phyloP scores from a whole-genome alignment of 805 yeast genomes.

The Candida odintsovae region DNA sequence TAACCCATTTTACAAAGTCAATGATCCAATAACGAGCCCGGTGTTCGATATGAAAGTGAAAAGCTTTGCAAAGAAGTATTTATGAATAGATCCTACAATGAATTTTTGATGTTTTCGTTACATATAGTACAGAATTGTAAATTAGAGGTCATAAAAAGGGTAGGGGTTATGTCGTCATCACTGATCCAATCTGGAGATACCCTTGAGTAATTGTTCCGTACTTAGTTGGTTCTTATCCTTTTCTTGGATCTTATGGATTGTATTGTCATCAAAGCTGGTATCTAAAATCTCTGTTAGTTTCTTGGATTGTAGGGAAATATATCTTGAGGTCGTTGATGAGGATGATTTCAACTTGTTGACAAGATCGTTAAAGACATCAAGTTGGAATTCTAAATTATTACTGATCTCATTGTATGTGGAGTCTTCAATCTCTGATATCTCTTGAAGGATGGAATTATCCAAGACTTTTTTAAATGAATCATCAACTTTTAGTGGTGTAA shows the following conservation, averaged over 20 bases:
- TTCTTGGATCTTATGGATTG: slow-evolving; percentile 12
- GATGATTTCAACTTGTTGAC: slow-evolving; percentile 19
- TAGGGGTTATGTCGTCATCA: not conserved
- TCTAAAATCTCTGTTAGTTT: slow-evolving; percentile 38
- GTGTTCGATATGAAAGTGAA: slow-evolving; percentile 74
- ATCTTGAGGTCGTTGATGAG: slow-evolving; percentile 13
- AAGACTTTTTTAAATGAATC: slow-evolving; percentile 22
- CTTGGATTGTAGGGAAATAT: slow-evolving; percentile 33
- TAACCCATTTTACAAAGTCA: slow-evolving; percentile 79
- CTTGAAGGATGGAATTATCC: slow-evolving; percentile 13
- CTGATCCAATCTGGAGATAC: slow-evolving; percentile 25
- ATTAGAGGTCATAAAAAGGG: not conserved
- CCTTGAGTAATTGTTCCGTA: slow-evolving; percentile 29
- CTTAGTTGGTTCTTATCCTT: slow-evolving; percentile 23
- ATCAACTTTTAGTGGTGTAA: slow-evolving; percentile 1
- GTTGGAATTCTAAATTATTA: slow-evolving; percentile 10
- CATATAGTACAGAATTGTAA: not conserved
- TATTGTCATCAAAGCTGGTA: slow-evolving; percentile 41
- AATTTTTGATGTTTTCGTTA: slow-evolving; percentile 5
- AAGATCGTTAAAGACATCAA: slow-evolving; percentile 18
- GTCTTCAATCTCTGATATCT: slow-evolving; percentile 11
- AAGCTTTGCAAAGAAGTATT: slow-evolving; percentile 66
- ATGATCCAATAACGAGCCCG: slow-evolving; percentile 67
- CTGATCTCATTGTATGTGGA: slow-evolving; percentile 11
- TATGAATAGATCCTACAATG: slow-evolving; percentile 29